These are phyloP conservation scores for Penicillium concentricum DNA, from an alignment of 2,329 filamentous ascomycete genomes.

Conservation along the genomic window DNA sequence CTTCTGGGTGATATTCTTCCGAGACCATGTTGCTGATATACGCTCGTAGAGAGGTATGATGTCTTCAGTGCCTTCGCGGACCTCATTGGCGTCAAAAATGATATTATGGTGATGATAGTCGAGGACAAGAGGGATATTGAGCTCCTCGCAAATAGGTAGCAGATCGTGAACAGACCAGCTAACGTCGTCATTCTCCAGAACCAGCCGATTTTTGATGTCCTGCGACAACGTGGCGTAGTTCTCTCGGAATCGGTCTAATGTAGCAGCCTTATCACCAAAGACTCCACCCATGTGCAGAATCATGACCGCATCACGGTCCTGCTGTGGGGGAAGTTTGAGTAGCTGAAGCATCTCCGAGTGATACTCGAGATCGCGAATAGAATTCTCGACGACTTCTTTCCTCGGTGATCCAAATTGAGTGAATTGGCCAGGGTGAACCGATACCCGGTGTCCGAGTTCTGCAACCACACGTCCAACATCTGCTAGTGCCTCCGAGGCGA, in stretches of 20 bases:
- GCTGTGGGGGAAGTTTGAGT: slow-evolving; percentile 72
- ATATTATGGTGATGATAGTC: slow-evolving; percentile 98
- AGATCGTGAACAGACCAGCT: slow-evolving; percentile 90
- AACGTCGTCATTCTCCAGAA: slow-evolving; percentile 93
- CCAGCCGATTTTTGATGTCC: slow-evolving; percentile 74
- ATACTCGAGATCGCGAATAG: slow-evolving; percentile 80
- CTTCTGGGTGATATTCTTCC: slow-evolving; percentile 84
- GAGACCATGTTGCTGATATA: slow-evolving; percentile 79
- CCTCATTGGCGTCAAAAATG: slow-evolving; percentile 68
- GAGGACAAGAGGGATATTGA: slow-evolving; percentile 89
- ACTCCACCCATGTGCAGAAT: slow-evolving; percentile 90
- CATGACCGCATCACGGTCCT: slow-evolving; percentile 85
- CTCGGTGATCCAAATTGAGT: slow-evolving; percentile 87
- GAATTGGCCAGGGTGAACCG: slow-evolving; percentile 88
- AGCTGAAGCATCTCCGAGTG: slow-evolving; percentile 82
- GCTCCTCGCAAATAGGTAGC: slow-evolving; percentile 82
- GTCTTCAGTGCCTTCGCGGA: slow-evolving; percentile 82
- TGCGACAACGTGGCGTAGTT: slow-evolving; percentile 69
- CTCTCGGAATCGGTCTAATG: slow-evolving; percentile 71
- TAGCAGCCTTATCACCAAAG: slow-evolving; percentile 81
- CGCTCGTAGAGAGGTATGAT: slow-evolving; percentile 72
- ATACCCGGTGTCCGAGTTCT: slow-evolving; percentile 78
- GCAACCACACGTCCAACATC: slow-evolving; percentile 75
- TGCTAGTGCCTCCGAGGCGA: slow-evolving; percentile 73
- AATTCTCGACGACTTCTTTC: slow-evolving; percentile 70